Base-by-base conservation (phyloP, 345 rosid genomes). In the Aquilaria malaccensis region DNA sequence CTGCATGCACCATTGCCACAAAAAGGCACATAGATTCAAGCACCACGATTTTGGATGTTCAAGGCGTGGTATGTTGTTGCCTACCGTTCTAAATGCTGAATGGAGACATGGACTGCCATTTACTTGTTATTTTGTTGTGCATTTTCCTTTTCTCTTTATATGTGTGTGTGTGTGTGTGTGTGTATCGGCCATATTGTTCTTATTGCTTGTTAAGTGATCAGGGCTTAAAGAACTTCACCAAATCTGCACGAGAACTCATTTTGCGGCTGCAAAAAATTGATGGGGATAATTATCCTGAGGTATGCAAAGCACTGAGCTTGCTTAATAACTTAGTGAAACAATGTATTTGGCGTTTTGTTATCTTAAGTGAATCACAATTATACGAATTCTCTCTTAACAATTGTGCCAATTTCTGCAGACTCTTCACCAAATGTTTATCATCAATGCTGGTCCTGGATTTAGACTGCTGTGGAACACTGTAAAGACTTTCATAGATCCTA, bases 261-360 rank as follows among this genome's bases (percentile, higher is more conserved):
- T 76, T 77, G 71, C 88, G 95, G 47, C 78, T 94, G 65, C 99
- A 94, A 80, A 94, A 88, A 79, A 80, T 94, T 76, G 99, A 94
- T 68, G 94, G 96, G 58, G 97, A 94, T 73, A 94, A 94, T 71
- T 94, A 91, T 74, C 99, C 99, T 29, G 99, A 94, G 97, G 99
- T 91, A 56, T 67, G 33, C 59, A 22, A 63, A 67, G 62, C 32
- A 43, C 11, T 33, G 13, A 52, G 11, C 57, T 67, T 45, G 56
- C 51, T 3, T 13, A 41, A 45, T 43, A 55, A 48, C 43, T 22
- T 66, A n/a, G 43, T 6, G 14, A 10, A 45, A 22, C 54, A 46
- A 48, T 52, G 45, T 32, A 52, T 22, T 6, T 31, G 12, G 7
- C 41, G 13, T 48, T 59, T 12, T 46, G 55, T 30, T 52, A 33